These are phyloP conservation scores for Lachancea cidri DNA, from an alignment of 805 yeast species.

Conservation along the genomic window DNA sequence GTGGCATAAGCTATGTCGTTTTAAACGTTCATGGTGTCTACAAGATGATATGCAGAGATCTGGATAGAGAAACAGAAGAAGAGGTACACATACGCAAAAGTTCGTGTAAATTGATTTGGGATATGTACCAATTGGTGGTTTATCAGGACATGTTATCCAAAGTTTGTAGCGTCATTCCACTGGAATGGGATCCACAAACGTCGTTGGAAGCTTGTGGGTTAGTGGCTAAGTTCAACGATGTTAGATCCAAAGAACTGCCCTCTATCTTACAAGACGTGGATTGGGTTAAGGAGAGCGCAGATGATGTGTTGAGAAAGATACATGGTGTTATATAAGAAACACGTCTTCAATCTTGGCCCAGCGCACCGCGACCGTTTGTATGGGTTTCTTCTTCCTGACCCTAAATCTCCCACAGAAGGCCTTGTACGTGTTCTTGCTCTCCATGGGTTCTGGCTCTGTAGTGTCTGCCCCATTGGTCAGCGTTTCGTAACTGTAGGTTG, in stretches of 20 bases:
- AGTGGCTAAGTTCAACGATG: conserved; percentile 7
- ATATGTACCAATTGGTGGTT: conserved; percentile 9
- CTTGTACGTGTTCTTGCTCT: background rate
- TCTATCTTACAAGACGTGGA: conserved; percentile 24
- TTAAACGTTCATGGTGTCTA: too few relatives aligned
- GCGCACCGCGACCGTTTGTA: conserved; percentile 9
- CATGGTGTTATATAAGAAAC: conserved; percentile 16
- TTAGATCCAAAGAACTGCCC: conserved; percentile 1
- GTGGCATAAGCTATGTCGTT: conserved; percentile 18
- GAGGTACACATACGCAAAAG: conserved; percentile 11
- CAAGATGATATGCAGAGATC: conserved; percentile 6
- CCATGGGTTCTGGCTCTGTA: conserved; percentile 3
- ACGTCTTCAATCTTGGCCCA: conserved; percentile 8
- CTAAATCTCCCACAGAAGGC: background rate
- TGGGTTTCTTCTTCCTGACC: conserved; percentile 1
- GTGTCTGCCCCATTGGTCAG: conserved; percentile 10
- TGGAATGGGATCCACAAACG: conserved; percentile 10
- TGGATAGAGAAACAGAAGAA: conserved; percentile 5
- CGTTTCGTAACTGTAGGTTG: conserved; percentile 10
- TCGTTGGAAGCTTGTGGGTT: conserved; percentile 11
- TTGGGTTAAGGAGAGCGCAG: conserved; percentile 32
- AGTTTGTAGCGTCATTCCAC: conserved; percentile 9
- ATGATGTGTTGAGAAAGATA: conserved; percentile 33
- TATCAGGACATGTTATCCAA: conserved; percentile 12
- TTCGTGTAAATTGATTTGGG: conserved; percentile 13